These are phyloP conservation scores for Osmanthus fragrans DNA, from an alignment of 257 asterid species.

Conservation along the genomic window DNA sequence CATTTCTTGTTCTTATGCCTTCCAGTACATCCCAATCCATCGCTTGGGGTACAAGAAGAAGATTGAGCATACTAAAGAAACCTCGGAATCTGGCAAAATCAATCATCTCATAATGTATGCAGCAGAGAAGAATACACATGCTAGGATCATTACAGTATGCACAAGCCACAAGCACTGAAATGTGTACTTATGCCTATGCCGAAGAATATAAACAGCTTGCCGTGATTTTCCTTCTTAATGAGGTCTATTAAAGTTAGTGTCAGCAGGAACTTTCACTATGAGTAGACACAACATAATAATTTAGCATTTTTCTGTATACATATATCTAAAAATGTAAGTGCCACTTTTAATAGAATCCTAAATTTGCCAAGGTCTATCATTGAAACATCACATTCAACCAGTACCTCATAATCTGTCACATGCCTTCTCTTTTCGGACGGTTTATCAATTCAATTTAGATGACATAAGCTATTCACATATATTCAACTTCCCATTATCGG, in stretches of 20 bases:
- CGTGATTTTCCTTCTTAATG: not conserved
- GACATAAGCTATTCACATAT: not conserved
- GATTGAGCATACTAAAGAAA: not conserved
- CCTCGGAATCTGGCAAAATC: conserved; percentile 1
- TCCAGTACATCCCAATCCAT: not conserved
- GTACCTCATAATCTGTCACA: not conserved
- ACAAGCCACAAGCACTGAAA: not conserved
- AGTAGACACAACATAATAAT: not conserved
- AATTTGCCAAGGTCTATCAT: not conserved
- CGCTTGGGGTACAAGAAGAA: conserved; percentile 17
- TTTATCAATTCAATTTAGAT: not conserved
- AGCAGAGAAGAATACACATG: not conserved
- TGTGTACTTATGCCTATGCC: not conserved
- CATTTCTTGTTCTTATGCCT: not conserved
- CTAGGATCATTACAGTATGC: conserved; percentile 9
- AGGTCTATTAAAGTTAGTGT: not conserved
- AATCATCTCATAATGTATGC: not conserved
- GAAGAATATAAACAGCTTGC: not conserved
- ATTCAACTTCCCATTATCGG: conserved; percentile 7
- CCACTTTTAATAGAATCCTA: not conserved
- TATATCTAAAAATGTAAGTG: not conserved
- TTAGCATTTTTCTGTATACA: not conserved
- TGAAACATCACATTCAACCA: not conserved
- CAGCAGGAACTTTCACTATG: not conserved
- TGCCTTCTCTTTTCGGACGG: not conserved